These are phyloP conservation scores for Plasmodium cynomolgi DNA, from an alignment of 169 alveolate species.

Conservation along the genomic window DNA sequence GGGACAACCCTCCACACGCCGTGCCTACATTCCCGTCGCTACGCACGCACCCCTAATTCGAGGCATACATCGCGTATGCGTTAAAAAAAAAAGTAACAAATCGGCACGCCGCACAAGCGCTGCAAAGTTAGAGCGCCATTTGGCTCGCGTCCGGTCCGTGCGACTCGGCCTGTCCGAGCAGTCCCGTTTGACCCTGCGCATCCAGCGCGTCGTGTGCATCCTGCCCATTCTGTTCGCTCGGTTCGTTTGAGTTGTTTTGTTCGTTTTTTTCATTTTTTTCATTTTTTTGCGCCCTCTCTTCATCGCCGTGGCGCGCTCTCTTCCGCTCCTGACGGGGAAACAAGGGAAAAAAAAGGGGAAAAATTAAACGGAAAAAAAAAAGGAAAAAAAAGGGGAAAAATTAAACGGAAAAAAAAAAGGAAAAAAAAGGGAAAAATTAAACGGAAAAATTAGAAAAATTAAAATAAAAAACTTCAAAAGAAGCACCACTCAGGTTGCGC, in stretches of 20 bases:
- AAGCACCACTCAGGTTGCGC: not conserved
- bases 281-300: not conserved
- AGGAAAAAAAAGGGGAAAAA: not conserved
- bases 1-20: not conserved
- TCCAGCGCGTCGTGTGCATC: not conserved
- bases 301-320: not conserved
- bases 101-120: not conserved
- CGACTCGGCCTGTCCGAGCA: no score
- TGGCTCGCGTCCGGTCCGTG: not conserved
- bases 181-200: not conserved
- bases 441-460: not conserved
- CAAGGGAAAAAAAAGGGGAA: not conserved
- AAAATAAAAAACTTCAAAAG: not conserved
- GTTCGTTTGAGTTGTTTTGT: not conserved
- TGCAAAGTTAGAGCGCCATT: not conserved
- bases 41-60: not conserved
- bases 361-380: not conserved
- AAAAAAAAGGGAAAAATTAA: no score
- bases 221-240: not conserved
- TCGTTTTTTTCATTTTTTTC: not conserved
- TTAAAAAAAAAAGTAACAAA: not conserved
- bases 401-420: not conserved
- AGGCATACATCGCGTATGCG: not conserved
- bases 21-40: no score
- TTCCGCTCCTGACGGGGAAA: constrained; percentile 5